Evolutionary conservation across 2,329 filamentous ascomycete species (phyloP).

Genomic region (Claviceps sp.): DNA sequence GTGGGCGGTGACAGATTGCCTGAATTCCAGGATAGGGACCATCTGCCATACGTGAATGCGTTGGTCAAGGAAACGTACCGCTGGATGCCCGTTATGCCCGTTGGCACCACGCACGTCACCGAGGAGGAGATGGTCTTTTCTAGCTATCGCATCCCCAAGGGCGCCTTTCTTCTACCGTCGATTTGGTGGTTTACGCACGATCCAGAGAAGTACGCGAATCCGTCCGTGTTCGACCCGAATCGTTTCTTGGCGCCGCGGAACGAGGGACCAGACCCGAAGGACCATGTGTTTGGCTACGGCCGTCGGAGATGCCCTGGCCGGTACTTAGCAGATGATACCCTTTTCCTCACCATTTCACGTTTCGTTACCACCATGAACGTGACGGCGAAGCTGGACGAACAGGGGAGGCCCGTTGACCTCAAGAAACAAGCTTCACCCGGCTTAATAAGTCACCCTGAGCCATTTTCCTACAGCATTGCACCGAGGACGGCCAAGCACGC

Average conservation of each 20-base stretch:
- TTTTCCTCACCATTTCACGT: slow-evolving; percentile 24
- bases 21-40: slow-evolving; percentile 24
- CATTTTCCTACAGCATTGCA: not conserved
- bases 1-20: slow-evolving; percentile 29
- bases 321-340: slow-evolving; percentile 16
- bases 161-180: slow-evolving; percentile 12
- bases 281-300: slow-evolving; percentile 21
- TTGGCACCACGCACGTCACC: slow-evolving; percentile 25
- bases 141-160: slow-evolving; percentile 16
- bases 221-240: slow-evolving; percentile 19
- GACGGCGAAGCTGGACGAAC: slow-evolving; percentile 11
- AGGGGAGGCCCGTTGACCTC: slow-evolving; percentile 22
- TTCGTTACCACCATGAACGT: slow-evolving; percentile 33
- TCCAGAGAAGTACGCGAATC: slow-evolving; percentile 45
- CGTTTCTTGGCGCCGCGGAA: slow-evolving; percentile 16
- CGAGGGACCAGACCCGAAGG: slow-evolving; percentile 15
- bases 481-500: slow-evolving; percentile 4
- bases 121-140: slow-evolving; percentile 14
- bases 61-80: slow-evolving; percentile 18
- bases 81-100: slow-evolving; percentile 19
- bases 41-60: slow-evolving; percentile 28
- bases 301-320: slow-evolving; percentile 22
- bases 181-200: slow-evolving; percentile 42
- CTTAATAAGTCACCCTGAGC: not conserved
- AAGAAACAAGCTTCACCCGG: slow-evolving; percentile 3